These are phyloP conservation scores for Globisporangium ultimum DNA, from an alignment of 352 stramenopile genomes.

Conservation along the genomic window DNA sequence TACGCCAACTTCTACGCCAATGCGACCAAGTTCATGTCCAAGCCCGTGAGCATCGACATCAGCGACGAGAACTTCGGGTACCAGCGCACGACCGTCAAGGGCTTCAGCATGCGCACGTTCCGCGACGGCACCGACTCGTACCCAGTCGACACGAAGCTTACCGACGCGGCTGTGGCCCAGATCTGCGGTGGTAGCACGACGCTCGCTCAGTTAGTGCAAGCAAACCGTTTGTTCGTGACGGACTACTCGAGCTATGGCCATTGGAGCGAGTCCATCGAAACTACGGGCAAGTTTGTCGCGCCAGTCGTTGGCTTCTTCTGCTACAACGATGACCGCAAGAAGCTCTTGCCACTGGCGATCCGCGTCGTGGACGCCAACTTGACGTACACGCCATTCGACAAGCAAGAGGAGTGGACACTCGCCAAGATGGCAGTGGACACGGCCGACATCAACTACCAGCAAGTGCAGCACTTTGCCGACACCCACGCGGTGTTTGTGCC, in stretches of 20 bases:
- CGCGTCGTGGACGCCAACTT: constrained; percentile 30
- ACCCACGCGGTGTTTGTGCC: constrained; percentile 46
- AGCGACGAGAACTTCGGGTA: constrained; percentile 33
- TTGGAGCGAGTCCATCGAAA: constrained; percentile 20
- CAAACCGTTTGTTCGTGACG: constrained; percentile 27
- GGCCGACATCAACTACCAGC: constrained; percentile 38
- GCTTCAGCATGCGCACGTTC: constrained; percentile 30
- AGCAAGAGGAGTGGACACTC: constrained; percentile 36
- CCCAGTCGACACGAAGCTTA: constrained; percentile 23
- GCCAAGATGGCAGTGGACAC: constrained; percentile 49
- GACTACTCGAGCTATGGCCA: constrained; percentile 28
- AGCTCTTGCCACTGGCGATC: constrained; percentile 39
- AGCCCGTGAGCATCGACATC: constrained; percentile 24
- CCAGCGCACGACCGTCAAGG: constrained; percentile 32
- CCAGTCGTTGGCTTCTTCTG: constrained; percentile 42
- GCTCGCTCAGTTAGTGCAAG: constrained; percentile 11
- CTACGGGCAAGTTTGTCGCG: constrained; percentile 28
- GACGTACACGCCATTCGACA: constrained; percentile 43
- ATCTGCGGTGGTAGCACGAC: constrained; percentile 26
- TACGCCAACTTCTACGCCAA: constrained; percentile 2
- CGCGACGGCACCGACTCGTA: constrained; percentile 8
- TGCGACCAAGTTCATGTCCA: constrained; percentile 2
- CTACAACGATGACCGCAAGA: constrained; percentile 12
- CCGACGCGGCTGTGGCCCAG: constrained; percentile 15
- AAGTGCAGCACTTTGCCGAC: constrained; percentile 52